These are phyloP conservation scores for Sclerotinia glacialis DNA, from an alignment of 2,329 filamentous ascomycete genomes.

Conservation along the genomic window DNA sequence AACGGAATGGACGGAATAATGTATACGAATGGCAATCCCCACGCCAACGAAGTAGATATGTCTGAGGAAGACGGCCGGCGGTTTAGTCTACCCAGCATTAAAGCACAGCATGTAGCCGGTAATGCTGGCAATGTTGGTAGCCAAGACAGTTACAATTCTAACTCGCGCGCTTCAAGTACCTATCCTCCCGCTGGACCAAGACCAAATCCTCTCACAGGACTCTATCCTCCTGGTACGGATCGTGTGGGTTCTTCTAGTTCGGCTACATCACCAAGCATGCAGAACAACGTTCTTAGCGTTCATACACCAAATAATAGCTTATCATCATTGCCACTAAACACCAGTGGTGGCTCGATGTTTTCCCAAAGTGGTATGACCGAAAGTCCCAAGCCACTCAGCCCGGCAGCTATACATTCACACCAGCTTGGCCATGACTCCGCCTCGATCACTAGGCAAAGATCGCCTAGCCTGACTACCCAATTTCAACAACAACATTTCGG, in stretches of 20 bases:
- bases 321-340: slow-evolving; percentile 48
- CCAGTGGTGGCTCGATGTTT: slow-evolving; percentile 55
- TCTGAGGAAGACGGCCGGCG: slow-evolving; percentile 59
- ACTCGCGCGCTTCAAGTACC: slow-evolving; percentile 69
- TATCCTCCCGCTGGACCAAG: slow-evolving; percentile 67
- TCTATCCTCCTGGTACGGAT: slow-evolving; percentile 62
- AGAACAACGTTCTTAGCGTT: slow-evolving; percentile 38
- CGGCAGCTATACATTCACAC: slow-evolving; percentile 50
- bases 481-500: slow-evolving; percentile 63
- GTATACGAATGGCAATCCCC: slow-evolving; percentile 48
- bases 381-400: slow-evolving; percentile 80
- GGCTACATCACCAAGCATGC: slow-evolving; percentile 53
- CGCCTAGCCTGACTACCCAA: slow-evolving; percentile 63
- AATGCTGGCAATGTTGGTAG: slow-evolving; percentile 39
- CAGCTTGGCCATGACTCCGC: slow-evolving; percentile 53
- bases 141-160: slow-evolving; percentile 46
- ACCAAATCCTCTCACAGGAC: slow-evolving; percentile 47
- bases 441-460: slow-evolving; percentile 56
- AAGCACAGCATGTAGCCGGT: slow-evolving; percentile 64
- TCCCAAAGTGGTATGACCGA: slow-evolving; percentile 73
- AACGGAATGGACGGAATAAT: slow-evolving; percentile 55
- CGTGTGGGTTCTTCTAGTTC: slow-evolving; percentile 50
- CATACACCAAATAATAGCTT: slow-evolving; percentile 52
- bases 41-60: slow-evolving; percentile 59
- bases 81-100: slow-evolving; percentile 71